Percentiles rank a stretch among this genome's conserved stretches.
These are phyloP conservation scores for Termitomyces sp. DNA, from an alignment of 768 basidiomycete species.

Conservation along the genomic window DNA sequence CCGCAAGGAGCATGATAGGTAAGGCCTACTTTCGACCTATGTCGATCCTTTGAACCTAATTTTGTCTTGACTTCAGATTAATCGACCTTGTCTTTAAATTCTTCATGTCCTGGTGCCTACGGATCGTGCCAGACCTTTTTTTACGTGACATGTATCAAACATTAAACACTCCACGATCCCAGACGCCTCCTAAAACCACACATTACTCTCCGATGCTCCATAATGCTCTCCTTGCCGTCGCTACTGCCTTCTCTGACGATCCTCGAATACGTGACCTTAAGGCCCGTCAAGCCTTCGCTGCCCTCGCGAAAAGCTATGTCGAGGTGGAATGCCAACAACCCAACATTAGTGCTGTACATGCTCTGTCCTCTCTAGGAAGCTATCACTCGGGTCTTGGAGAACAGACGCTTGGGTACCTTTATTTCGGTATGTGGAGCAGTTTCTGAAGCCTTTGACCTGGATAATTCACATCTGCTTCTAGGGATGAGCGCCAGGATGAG, in stretches of 20 bases:
- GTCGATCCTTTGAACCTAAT: not conserved
- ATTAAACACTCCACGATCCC: conserved; percentile 34
- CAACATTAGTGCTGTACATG: conserved; percentile 44
- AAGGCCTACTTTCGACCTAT: conserved; percentile 11
- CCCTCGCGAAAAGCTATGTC: conserved; percentile 43
- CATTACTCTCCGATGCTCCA: conserved; percentile 77
- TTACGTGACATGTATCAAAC: conserved; percentile 47
- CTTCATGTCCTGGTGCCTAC: conserved; percentile 48
- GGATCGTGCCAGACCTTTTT: conserved; percentile 48
- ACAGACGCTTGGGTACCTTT: conserved; percentile 45
- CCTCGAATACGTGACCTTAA: conserved; percentile 41
- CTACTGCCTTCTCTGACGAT: conserved; percentile 43
- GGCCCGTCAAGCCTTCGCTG: conserved; percentile 40
- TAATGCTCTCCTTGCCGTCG: conserved; percentile 56
- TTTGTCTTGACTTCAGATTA: conserved; percentile 25
- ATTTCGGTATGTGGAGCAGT: conserved; percentile 36
- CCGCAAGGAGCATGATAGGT: conserved; percentile 45
- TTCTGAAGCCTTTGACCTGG: conserved; percentile 6
- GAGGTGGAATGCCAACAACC: conserved; percentile 46
- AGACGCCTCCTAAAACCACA: conserved; percentile 41
- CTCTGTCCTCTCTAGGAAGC: conserved; percentile 40
- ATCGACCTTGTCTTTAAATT: conserved; percentile 50
- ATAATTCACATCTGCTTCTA: conserved; percentile 17
- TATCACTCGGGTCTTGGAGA: conserved; percentile 48
- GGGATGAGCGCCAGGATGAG: conserved; percentile 59